Conservation (phyloP, 129 eudicot genomes). For the Flaveria trinervia region DNA sequence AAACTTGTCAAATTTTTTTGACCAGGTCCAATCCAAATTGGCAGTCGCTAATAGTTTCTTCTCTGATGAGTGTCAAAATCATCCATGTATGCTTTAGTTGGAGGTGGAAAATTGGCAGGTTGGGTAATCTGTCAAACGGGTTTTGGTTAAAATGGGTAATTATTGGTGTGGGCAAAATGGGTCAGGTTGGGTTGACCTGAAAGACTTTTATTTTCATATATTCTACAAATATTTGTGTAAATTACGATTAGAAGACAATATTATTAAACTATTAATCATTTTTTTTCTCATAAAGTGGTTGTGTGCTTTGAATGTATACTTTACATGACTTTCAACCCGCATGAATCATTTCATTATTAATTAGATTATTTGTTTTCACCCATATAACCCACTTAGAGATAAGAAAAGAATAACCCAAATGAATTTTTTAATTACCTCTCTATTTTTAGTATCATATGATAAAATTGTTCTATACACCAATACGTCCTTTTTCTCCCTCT, state of each 20-base stretch:
- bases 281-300: background rate
- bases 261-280: background rate
- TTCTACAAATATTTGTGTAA: background rate
- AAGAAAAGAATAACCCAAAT: background rate
- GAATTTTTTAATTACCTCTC: background rate
- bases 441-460: background rate
- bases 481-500: background rate
- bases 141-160: background rate
- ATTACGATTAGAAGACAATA: background rate
- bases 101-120: background rate
- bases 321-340: background rate
- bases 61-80: constrained; percentile 15
- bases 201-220: background rate
- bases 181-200: background rate
- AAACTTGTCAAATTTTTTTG: no score
- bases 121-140: background rate
- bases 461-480: background rate
- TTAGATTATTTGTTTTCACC: background rate
- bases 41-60: background rate
- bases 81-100: background rate
- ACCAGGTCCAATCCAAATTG: no score
- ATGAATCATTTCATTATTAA: background rate
- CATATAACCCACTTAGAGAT: background rate
- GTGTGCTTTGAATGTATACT: background rate
- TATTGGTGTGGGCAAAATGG: background rate